A percentile compares a stretch with the other conserved stretches of the same genome.
Conservation (phyloP, 2,329 filamentous ascomycete genomes). For the Calonectria pseudoreteaudii region DNA sequence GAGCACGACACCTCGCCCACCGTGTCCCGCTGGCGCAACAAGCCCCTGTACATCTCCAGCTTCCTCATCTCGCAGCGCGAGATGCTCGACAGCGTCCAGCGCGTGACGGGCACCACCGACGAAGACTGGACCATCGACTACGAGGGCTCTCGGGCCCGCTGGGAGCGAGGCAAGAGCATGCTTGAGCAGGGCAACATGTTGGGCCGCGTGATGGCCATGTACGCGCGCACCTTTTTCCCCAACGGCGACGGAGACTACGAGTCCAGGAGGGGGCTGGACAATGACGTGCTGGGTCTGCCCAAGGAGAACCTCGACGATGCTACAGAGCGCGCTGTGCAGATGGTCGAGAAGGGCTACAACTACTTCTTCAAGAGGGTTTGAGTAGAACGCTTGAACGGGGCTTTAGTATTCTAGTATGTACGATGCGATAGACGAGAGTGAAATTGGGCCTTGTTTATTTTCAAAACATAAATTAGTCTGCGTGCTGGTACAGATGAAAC, state of each 20-base stretch:
- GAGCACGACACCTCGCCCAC: conserved; percentile 46
- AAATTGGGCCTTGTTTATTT: too few species aligned
- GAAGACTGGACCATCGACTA: conserved; percentile 62
- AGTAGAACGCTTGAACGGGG: not conserved
- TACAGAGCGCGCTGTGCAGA: conserved; percentile 61
- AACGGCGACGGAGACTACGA: conserved; percentile 55
- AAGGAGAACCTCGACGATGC: conserved; percentile 69
- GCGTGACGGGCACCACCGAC: conserved; percentile 67
- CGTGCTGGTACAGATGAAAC: not conserved
- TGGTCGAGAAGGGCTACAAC: conserved; percentile 45
- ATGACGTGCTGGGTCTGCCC: conserved; percentile 67
- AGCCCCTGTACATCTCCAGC: conserved; percentile 62
- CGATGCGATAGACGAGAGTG: too few species aligned
- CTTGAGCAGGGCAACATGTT: conserved; percentile 53
- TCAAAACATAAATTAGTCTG: too few species aligned
- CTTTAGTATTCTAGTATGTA: not conserved
- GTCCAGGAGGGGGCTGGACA: conserved; percentile 53
- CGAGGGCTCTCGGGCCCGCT: conserved; percentile 61
- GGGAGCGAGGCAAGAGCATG: conserved; percentile 57
- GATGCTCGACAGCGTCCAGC: conserved; percentile 71
- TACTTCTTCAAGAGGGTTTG: conserved; percentile 32
- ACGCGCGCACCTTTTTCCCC: conserved; percentile 65
- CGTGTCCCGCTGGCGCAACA: conserved; percentile 53
- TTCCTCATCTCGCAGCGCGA: conserved; percentile 72
- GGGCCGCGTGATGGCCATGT: conserved; percentile 65